Percentiles rank a stretch among this genome's conserved stretches.
Conservation (phyloP, 345 rosid species). For the Dipteronia sinensis region DNA sequence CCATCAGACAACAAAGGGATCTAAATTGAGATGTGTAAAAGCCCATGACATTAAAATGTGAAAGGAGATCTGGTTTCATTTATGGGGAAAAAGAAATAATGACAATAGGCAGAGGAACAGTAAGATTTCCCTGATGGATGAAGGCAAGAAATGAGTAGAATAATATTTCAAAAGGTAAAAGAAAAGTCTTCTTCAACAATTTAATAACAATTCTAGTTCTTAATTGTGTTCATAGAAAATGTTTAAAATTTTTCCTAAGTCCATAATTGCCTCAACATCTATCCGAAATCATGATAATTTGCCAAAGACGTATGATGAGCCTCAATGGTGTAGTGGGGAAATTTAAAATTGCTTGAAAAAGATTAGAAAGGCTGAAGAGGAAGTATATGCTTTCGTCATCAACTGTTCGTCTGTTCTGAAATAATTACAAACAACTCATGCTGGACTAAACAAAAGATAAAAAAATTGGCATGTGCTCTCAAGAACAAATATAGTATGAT, state of each 20-base stretch:
- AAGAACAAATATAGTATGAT: not conserved
- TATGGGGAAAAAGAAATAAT: not conserved
- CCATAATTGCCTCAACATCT: not conserved
- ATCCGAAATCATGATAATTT: no score
- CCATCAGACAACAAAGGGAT: not conserved
- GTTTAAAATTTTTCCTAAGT: not conserved
- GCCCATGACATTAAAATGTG: not conserved
- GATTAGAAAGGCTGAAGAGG: not conserved
- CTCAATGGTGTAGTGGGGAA: no score
- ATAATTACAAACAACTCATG: not conserved
- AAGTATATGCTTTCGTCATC: not conserved
- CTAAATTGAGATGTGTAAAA: not conserved
- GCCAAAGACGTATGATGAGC: no score
- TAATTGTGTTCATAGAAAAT: not conserved
- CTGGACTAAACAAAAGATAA: not conserved
- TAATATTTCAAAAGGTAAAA: not conserved
- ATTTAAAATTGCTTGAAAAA: not conserved
- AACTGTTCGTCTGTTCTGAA: not conserved
- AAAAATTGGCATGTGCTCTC: not conserved
- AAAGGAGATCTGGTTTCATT: not conserved
- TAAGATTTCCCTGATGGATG: not conserved
- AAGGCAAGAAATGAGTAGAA: not conserved
- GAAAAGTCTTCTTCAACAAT: not conserved
- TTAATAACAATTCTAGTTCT: not conserved
- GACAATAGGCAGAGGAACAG: not conserved